Evolutionary conservation across 805 yeast species (phyloP), one percentile per base, ranked within the genome.

Genomic region (Kodamaea lidongshanica): DNA sequence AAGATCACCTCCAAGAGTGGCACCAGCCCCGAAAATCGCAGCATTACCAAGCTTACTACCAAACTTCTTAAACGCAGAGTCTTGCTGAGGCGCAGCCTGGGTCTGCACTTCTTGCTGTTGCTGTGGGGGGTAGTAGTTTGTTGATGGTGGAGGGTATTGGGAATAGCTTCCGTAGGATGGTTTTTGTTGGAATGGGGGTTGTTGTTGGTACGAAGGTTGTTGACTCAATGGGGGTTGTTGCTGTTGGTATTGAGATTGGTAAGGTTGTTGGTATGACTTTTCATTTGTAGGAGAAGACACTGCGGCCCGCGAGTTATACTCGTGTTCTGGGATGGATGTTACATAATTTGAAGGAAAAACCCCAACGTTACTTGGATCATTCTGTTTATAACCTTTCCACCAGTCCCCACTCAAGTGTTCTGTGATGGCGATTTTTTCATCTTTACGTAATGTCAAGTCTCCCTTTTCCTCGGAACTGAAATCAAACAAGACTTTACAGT

Each of bases 1-100:
- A 30, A 89, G 45, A 46, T 82, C 86, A 25, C 84, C 70, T 49
- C 97, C 97, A 32, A 88, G 66, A 1, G 95, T 79, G 22, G 96
- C 95, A 65, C 97, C 97, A 7, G 95, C 96, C 57, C 96, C 96
- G 42, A 86, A 89, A 28, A 88, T 74, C 19, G 94, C 88, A n/a
- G 96, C 94, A 43, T 86, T 77, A 37, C 95, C 95, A 36, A 88
- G 61, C 56, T 84, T 80, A 40, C 82, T 69, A 15, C 94, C 94
- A 43, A 84, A 74, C 47, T 70, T 78, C 56, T 74, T 74, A 35
- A 79, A 40, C 25, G 58, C 65, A 2, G 41, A 35, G 16, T 39
- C 48, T 23, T 34, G 32, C 24, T 37, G 41, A 16, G 47, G 57
- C 28, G 40, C 46, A 25, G 45, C 58, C 22, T 48, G 62, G 17